phyloP scores from a whole-genome alignment of 1,139 yeast genomes.

The Magnusiomyces ingens region DNA sequence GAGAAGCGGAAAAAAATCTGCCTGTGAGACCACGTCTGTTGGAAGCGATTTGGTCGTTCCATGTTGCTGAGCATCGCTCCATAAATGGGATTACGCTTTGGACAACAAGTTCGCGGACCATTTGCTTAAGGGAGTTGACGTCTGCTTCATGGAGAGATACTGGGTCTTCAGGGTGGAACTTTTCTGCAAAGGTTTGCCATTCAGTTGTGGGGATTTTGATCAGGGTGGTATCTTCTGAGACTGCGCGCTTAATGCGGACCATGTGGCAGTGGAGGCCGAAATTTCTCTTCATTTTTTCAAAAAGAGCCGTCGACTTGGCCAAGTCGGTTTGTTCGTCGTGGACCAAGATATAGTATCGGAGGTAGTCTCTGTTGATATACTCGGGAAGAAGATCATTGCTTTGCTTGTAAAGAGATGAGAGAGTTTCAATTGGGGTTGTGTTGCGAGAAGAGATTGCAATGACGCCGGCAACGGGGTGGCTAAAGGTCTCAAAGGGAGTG shows the following conservation, averaged over 20 bases:
- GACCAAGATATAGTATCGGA: constrained; percentile 34
- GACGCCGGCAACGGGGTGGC: constrained; percentile 80
- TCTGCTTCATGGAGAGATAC: constrained; percentile 32
- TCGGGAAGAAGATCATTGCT: constrained; percentile 31
- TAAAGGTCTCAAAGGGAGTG: constrained; percentile 80
- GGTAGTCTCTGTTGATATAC: constrained; percentile 33
- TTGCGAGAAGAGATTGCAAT: constrained; percentile 50
- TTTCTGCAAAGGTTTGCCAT: constrained; percentile 7
- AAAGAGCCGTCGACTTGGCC: constrained; percentile 27
- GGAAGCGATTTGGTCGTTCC: constrained; percentile 70
- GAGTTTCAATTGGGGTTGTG: constrained; percentile 44
- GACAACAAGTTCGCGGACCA: constrained; percentile 49
- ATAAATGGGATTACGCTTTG: constrained; percentile 65
- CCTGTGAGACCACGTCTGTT: constrained; percentile 70
- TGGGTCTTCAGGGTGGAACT: neutral
- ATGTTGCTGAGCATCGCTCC: constrained; percentile 63
- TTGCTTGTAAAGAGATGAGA: constrained; percentile 34
- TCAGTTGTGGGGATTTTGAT: constrained; percentile 7
- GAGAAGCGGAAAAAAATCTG: constrained; percentile 62
- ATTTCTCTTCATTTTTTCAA: constrained; percentile 33
- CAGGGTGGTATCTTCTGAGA: constrained; percentile 4
- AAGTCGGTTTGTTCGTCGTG: constrained; percentile 35
- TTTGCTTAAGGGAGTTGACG: constrained; percentile 38
- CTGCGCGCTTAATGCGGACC: constrained; percentile 24
- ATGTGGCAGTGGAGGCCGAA: constrained; percentile 35